Conservation (phyloP, 495 filamentous ascomycete species). For the Aspergillus haitiensis region DNA sequence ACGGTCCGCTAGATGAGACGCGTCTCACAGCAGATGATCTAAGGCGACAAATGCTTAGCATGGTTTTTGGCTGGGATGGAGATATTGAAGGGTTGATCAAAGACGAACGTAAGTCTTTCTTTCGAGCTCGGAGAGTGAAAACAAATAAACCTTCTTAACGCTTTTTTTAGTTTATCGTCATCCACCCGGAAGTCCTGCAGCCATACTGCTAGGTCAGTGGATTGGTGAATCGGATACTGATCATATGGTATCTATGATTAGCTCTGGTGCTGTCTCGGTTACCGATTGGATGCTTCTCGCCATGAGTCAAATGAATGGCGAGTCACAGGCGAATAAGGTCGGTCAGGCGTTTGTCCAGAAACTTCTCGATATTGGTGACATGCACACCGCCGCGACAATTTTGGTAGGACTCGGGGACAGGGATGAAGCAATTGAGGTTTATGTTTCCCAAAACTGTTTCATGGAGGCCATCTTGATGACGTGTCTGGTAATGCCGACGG, state of each 20-base stretch:
- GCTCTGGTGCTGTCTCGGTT: conserved; percentile 78
- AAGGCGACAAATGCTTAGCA: conserved; percentile 85
- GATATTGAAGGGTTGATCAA: conserved; percentile 80
- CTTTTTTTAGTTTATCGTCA: conserved; percentile 60
- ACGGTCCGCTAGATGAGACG: conserved; percentile 59
- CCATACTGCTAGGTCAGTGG: conserved; percentile 86
- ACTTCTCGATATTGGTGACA: conserved; percentile 82
- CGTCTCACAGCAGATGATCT: conserved; percentile 79
- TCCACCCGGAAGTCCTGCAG: conserved; percentile 65
- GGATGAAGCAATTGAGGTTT: conserved; percentile 95
- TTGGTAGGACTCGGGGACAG: conserved; percentile 88
- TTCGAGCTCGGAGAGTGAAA: not conserved
- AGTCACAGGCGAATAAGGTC: conserved; percentile 82
- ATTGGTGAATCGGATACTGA: conserved; percentile 82
- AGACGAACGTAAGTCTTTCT: conserved; percentile 66
- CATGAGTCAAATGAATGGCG: conserved; percentile 78
- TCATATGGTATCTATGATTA: conserved; percentile 71
- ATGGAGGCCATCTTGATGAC: conserved; percentile 88
- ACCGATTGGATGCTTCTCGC: conserved; percentile 97
- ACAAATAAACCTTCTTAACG: conserved; percentile 16
- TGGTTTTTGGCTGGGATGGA: conserved; percentile 93
- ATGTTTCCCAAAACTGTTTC: conserved; percentile 84
- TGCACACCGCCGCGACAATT: conserved; percentile 88
- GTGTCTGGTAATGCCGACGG: conserved; percentile 68
- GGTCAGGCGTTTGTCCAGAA: conserved; percentile 91